Base-by-base conservation (phyloP, 2,329 filamentous ascomycete genomes). In the Ceratocystis smalleyi region DNA sequence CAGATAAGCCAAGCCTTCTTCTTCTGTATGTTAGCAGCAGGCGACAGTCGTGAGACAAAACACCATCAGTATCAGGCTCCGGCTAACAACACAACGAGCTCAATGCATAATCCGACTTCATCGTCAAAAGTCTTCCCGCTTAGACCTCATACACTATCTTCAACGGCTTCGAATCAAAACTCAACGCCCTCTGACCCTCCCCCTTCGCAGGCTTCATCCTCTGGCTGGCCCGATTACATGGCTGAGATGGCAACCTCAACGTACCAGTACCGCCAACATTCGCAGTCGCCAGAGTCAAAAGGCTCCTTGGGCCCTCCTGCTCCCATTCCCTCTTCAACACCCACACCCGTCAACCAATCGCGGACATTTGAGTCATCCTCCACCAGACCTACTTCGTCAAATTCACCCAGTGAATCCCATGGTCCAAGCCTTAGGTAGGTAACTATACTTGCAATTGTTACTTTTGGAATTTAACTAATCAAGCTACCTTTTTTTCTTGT, bases 381-480 rank as follows among this genome's bases (percentile, higher is more conserved):
- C n/a, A 64, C 57, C 17, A 59, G 65, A n/a, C 65, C 65, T 27
- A 30, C 62, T 10, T 64, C 65, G 5, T 49, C 62, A 32, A 62
- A 54, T 51, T 62, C 65, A 24, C 57, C 62, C 15, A 64, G 59
- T 43, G 65, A 66, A 43, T 66, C 62, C 30, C 61, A 64, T 27
- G 40, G 59, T 19, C 65, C 61, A 61, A 49, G 59, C 24, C 59
- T 60, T 12, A 66, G 62, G 65, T 66, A 64, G 32, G 62, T 22
- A 59, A 32, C 17, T 27, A 2, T 19, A 22, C 30, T 49, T 30
- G 19, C 22, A 32, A 49, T 12, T 30, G 22, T 43, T 63, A 12
- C 43, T 47, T 24, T 22, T 43, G 3, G 32, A 10, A 22, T 27
- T 40, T 5, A 40, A 27, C 43, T 43, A 40, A 54, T 45, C 47